Evolutionary conservation across 495 filamentous ascomycete species (phyloP).

Genomic region (Penicillium daleae): DNA sequence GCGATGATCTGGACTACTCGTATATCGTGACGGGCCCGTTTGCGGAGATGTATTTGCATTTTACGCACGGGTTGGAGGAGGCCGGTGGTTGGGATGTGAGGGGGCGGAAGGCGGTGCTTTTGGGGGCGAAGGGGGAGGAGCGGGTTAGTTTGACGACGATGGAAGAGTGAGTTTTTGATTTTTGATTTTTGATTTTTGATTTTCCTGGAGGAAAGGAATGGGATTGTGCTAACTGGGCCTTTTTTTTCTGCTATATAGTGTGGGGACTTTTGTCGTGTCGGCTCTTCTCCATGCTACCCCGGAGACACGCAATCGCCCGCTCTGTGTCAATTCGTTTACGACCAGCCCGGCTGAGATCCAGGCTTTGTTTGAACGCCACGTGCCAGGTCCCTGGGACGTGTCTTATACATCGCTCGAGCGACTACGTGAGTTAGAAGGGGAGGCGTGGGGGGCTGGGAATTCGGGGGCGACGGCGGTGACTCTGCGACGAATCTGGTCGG

Average conservation of each 20-base stretch:
- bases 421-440: constrained; percentile 55
- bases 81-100: constrained; percentile 60
- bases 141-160: constrained; percentile 67
- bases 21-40: constrained; percentile 73
- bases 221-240: too few species aligned
- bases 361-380: constrained; percentile 68
- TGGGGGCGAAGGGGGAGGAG: constrained; percentile 56
- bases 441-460: constrained; percentile 56
- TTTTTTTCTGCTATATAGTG: constrained; percentile 41
- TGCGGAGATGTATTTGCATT: constrained; percentile 63
- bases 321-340: constrained; percentile 74
- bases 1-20: constrained; percentile 57
- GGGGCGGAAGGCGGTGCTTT: constrained; percentile 58
- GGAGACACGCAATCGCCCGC: constrained; percentile 53
- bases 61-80: constrained; percentile 32
- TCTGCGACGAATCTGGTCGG: constrained; percentile 69
- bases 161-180: constrained; percentile 58
- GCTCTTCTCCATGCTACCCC: constrained; percentile 57
- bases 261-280: constrained; percentile 65
- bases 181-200: constrained; percentile 1
- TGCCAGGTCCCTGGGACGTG: constrained; percentile 55
- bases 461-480: constrained; percentile 60
- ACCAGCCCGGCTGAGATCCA: constrained; percentile 64
- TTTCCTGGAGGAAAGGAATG: background rate
- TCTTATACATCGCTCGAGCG: constrained; percentile 54